Percentiles rank a stretch among this genome's conserved stretches.
Conservation (phyloP, 1,284 basidiomycete species). For the Hemileia vastatrix region DNA sequence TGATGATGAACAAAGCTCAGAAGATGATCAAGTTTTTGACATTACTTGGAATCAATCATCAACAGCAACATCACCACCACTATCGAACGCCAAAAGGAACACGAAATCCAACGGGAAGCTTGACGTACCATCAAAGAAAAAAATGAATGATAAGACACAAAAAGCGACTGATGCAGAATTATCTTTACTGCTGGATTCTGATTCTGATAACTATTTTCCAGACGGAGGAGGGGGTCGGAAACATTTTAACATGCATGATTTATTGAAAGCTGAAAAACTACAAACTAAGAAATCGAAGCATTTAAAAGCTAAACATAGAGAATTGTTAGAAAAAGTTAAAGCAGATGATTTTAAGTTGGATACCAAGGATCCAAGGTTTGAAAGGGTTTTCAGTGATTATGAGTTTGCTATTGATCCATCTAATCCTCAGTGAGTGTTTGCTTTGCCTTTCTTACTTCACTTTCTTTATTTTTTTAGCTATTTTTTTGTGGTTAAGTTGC, state of each 20-base stretch:
- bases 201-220: slow-evolving; percentile 45
- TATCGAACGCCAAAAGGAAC: too few species aligned
- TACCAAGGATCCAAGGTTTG: slow-evolving; percentile 79
- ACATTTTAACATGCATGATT: slow-evolving; percentile 89
- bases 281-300: slow-evolving; percentile 50
- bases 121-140: too few species aligned
- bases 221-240: too few species aligned
- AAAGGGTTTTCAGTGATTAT: slow-evolving; percentile 75
- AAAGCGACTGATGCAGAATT: slow-evolving; percentile 53
- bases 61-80: slow-evolving; percentile 44
- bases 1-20: slow-evolving; percentile 36
- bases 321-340: slow-evolving; percentile 52
- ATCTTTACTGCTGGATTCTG: slow-evolving; percentile 56
- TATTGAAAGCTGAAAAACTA: slow-evolving; percentile 81
- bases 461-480: too few species aligned
- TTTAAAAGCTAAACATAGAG: too few species aligned
- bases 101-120: too few species aligned
- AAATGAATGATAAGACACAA: too few species aligned
- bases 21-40: slow-evolving; percentile 27
- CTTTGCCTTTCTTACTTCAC: too few species aligned
- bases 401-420: slow-evolving; percentile 91
- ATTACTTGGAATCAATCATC: slow-evolving; percentile 25
- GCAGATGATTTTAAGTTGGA: slow-evolving; percentile 69
- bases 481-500: too few species aligned
- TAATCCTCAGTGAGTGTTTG: slow-evolving; percentile 60